phyloP scores from a whole-genome alignment of 169 alveolate species.

The Miamiensis avidus region DNA sequence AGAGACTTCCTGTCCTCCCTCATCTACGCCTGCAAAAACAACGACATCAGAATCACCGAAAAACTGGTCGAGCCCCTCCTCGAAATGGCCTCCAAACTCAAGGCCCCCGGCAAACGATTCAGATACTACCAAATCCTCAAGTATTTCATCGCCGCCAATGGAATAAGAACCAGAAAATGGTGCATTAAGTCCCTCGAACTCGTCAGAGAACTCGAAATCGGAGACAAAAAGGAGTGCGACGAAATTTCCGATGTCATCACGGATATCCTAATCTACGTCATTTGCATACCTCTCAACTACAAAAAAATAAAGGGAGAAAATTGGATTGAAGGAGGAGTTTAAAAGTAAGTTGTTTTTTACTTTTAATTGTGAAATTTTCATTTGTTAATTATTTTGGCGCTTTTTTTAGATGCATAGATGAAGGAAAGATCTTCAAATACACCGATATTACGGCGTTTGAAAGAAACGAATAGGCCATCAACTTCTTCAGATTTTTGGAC shows the following conservation, averaged over 20 bases:
- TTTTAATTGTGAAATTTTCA: too few species aligned
- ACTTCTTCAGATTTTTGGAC: background rate
- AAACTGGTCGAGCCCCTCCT: background rate
- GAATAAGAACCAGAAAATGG: background rate
- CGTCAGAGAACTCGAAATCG: background rate
- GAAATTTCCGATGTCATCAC: background rate
- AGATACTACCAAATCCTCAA: background rate
- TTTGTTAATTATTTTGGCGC: too few species aligned
- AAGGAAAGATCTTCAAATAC: background rate
- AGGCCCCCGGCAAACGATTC: background rate
- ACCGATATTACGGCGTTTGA: background rate
- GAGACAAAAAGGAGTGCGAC: background rate
- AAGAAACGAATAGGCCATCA: background rate
- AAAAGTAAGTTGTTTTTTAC: background rate
- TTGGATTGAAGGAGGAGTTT: background rate
- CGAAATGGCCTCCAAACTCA: background rate
- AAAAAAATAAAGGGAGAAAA: background rate
- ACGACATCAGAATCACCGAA: background rate
- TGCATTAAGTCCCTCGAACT: background rate
- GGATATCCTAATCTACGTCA: background rate
- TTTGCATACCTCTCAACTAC: background rate
- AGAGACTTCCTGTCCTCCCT: background rate
- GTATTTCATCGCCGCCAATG: background rate
- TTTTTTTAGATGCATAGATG: background rate
- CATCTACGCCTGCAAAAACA: background rate